phyloP scores from a whole-genome alignment of 495 filamentous ascomycete species.

The Neurospora sp. region DNA sequence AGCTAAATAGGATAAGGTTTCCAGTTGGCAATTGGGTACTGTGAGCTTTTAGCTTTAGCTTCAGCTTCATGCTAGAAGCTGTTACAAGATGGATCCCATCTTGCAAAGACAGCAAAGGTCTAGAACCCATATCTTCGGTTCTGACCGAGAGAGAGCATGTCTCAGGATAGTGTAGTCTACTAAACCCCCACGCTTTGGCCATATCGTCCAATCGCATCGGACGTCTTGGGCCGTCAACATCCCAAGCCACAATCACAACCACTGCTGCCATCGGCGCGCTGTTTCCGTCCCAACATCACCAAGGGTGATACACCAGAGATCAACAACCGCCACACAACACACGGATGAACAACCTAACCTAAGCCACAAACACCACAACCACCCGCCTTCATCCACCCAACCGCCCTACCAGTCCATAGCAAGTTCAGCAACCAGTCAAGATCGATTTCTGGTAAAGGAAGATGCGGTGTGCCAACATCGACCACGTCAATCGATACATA shows the following conservation, averaged over 20 bases:
- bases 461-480: background rate
- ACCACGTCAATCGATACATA: background rate
- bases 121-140: background rate
- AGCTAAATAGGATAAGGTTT: background rate
- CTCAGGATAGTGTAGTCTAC: background rate
- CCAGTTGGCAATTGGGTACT: background rate
- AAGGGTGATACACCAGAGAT: background rate
- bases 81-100: background rate
- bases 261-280: background rate
- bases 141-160: background rate
- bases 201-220: background rate
- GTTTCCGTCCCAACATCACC: background rate
- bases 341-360: background rate
- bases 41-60: background rate
- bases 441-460: background rate
- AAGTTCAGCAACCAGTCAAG: background rate
- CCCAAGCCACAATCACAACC: background rate
- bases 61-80: background rate
- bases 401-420: background rate
- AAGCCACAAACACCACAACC: background rate
- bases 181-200: background rate
- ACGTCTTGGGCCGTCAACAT: background rate
- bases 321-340: background rate
- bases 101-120: background rate
- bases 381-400: background rate